These are phyloP conservation scores for Crepidotus variabilis DNA, from an alignment of 768 basidiomycete species.

Conservation along the genomic window DNA sequence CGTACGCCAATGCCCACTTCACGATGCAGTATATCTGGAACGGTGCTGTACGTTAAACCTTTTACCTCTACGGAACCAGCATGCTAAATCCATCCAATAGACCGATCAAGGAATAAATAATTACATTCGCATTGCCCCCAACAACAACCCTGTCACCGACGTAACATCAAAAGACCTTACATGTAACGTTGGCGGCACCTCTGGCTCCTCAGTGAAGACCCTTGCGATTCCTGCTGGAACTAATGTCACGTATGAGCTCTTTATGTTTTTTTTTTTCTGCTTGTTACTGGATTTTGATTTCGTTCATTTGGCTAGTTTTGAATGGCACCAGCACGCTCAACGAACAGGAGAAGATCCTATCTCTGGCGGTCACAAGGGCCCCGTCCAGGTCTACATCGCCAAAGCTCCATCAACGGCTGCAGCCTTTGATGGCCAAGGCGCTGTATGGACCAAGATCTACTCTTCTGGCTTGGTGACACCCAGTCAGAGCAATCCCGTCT, in stretches of 20 bases:
- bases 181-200: conserved; percentile 48
- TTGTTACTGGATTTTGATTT: not conserved
- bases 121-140: conserved; percentile 44
- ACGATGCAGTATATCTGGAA: conserved; percentile 52
- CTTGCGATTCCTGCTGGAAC: conserved; percentile 39
- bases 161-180: conserved; percentile 50
- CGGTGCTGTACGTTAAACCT: conserved; percentile 33
- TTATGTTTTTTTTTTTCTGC: not conserved
- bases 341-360: conserved; percentile 52
- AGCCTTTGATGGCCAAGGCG: conserved; percentile 42
- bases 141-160: conserved; percentile 53
- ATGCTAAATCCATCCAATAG: conserved; percentile 14
- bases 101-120: conserved; percentile 43
- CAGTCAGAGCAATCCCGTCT: conserved; percentile 24
- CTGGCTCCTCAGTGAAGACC: conserved; percentile 35
- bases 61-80: not conserved
- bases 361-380: conserved; percentile 47
- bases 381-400: conserved; percentile 48
- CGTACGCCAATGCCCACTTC: conserved; percentile 40
- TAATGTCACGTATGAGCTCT: conserved; percentile 32
- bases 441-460: conserved; percentile 55
- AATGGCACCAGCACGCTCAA: conserved; percentile 54
- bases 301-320: conserved; percentile 29
- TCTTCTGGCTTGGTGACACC: conserved; percentile 41
- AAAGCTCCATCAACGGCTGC: conserved; percentile 44